Conservation (phyloP, 1,284 basidiomycete genomes). For the Trametes pubescens region DNA sequence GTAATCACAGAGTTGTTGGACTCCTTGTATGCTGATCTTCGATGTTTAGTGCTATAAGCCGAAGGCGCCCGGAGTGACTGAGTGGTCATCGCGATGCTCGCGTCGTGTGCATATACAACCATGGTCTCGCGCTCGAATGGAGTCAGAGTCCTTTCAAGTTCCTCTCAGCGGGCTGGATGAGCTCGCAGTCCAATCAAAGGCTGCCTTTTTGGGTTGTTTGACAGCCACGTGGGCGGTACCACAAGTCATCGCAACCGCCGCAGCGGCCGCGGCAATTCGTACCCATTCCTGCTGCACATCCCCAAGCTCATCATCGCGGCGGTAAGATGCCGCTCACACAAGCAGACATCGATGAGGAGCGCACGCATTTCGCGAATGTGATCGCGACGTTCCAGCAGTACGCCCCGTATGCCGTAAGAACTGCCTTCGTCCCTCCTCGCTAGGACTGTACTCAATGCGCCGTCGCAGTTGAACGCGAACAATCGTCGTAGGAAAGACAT, state of each 20-base stretch:
- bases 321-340: constrained; percentile 39
- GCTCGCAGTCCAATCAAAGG: background rate
- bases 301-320: background rate
- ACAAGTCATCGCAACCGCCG: background rate
- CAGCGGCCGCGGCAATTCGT: background rate
- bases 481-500: constrained; percentile 79
- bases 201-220: constrained; percentile 2
- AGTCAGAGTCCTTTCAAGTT: too few species aligned
- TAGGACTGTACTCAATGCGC: constrained; percentile 5
- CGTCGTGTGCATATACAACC: too few species aligned
- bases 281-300: background rate
- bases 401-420: constrained; percentile 67
- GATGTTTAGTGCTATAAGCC: too few species aligned
- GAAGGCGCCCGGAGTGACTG: too few species aligned
- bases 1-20: too few species aligned
- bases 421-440: background rate
- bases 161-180: too few species aligned
- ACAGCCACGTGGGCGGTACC: constrained; percentile 7
- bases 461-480: constrained; percentile 70
- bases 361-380: constrained; percentile 72
- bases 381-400: constrained; percentile 73
- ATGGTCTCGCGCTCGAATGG: too few species aligned
- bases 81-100: too few species aligned
- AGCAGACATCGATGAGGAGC: constrained; percentile 55
- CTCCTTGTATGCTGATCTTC: too few species aligned